Evolutionary conservation across 2,329 filamentous ascomycete species (phyloP), one percentile per base, ranked within the genome.

Genomic region (Aspergillus eucalypticola): DNA sequence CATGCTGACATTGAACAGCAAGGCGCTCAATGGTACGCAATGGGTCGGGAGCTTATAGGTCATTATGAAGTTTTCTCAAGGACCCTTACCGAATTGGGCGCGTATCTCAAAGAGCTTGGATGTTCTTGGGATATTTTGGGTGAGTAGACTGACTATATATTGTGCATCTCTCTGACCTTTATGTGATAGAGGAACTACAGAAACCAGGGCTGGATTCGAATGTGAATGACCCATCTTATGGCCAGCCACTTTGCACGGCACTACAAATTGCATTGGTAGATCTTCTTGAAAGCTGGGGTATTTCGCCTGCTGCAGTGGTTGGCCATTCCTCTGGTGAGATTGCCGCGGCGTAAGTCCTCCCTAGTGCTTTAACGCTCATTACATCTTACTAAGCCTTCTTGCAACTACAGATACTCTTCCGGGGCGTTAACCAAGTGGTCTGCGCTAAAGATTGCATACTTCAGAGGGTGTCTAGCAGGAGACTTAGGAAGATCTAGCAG

Each of bases 11-110:
- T 19, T 54, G 10, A 8, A 15, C 35, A 60, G 39, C 71, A 73
- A 58, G 71, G 71, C 38, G 70, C 71, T 23, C 69, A 72, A 32
- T 73, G 69, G 69, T 41, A 60, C 56, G 59, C 60, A 11, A 72
- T 74, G 70, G 71, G 70, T 1, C n/a, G 55, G 11, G 61, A 68
- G 51, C 54, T 71, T 11, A 32, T 71, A 5, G 11, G 48, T 32
- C 21, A 32, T 2, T 67, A 67, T 57, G 55, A 62, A 2, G 52
- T 55, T 2, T 70, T 69, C 32, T 27, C 27, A 1, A 21, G 56
- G 2, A 60, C 50, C 7, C 32, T 68, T 10, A 17, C 53, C 27
- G 53, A 64, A 15, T 60, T 58, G 0, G 27, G 58, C 10, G 21
- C 50, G n/a, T 61, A 60, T 21, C 57, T 69, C n/a, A 59, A 49